phyloP scores from a whole-genome alignment of 495 filamentous ascomycete species.

The Aspergillus carlsbadensis region DNA sequence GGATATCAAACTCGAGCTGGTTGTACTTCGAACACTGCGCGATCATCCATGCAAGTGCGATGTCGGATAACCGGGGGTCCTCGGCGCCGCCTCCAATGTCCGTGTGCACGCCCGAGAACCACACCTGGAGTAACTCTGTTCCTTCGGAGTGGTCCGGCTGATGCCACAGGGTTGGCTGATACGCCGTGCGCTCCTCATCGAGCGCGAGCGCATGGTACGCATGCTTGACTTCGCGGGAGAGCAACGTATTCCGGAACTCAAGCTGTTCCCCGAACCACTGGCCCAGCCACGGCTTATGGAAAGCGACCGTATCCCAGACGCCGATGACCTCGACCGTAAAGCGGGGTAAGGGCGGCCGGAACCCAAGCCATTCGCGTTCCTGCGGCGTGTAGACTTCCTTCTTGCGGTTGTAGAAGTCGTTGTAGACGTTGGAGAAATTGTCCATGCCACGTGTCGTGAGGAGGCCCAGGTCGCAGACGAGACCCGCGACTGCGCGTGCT shows the following conservation, averaged over 20 bases:
- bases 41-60: slow-evolving; percentile 51
- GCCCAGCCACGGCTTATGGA: slow-evolving; percentile 30
- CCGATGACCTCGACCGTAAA: slow-evolving; percentile 51
- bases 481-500: slow-evolving; percentile 53
- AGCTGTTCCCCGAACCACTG: slow-evolving; percentile 24
- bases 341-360: slow-evolving; percentile 15
- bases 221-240: slow-evolving; percentile 46
- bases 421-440: slow-evolving; percentile 45
- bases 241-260: slow-evolving; percentile 29
- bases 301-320: slow-evolving; percentile 62
- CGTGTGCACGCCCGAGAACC: slow-evolving; percentile 57
- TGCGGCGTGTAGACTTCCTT: slow-evolving; percentile 26
- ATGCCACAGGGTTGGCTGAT: slow-evolving; percentile 56
- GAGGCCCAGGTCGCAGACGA: slow-evolving; percentile 53
- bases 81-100: slow-evolving; percentile 50
- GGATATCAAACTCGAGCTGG: slow-evolving; percentile 22
- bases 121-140: slow-evolving; percentile 46
- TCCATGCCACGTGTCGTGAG: slow-evolving; percentile 40
- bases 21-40: slow-evolving; percentile 28
- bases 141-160: slow-evolving; percentile 22
- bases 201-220: slow-evolving; percentile 62
- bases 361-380: slow-evolving; percentile 15
- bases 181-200: slow-evolving; percentile 54
- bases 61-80: slow-evolving; percentile 38
- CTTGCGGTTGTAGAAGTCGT: slow-evolving; percentile 43